phyloP scores from a whole-genome alignment of 75 land plant genomes.

The Ceratopteris richardii region DNA sequence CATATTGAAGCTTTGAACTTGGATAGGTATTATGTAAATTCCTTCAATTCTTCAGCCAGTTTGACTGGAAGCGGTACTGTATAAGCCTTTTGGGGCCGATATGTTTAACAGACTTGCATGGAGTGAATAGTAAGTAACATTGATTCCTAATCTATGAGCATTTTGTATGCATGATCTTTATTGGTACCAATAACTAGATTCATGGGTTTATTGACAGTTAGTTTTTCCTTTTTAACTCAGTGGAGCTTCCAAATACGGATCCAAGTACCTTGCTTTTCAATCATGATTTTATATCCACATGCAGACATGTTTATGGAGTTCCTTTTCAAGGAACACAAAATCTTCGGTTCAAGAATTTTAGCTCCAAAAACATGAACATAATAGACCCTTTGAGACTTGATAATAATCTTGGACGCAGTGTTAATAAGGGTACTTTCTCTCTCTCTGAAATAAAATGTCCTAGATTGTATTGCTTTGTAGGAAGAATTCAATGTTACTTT shows the following conservation, averaged over 20 bases:
- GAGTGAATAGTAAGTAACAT: conserved; percentile 45
- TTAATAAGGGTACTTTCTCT: conserved; percentile 60
- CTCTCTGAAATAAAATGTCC: no score
- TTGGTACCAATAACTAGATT: background rate
- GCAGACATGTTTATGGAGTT: conserved; percentile 61
- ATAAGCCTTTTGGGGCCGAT: conserved; percentile 95
- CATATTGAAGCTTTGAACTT: background rate
- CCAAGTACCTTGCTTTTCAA: conserved; percentile 56
- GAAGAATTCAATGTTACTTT: no score
- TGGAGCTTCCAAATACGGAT: conserved; percentile 75
- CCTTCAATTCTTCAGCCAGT: conserved; percentile 85
- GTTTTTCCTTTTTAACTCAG: conserved; percentile 19
- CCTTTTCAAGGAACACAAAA: conserved; percentile 48
- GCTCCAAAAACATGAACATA: conserved; percentile 74
- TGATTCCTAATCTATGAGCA: no score
- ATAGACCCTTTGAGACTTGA: conserved; percentile 81
- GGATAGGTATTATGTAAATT: conserved; percentile 83
- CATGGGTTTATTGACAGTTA: no score
- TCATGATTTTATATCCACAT: conserved; percentile 49
- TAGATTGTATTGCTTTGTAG: no score
- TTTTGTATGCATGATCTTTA: no score
- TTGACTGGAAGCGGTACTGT: conserved; percentile 97
- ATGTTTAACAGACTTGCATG: conserved; percentile 72
- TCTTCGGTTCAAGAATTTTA: conserved; percentile 45
- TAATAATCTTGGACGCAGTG: conserved; percentile 97